Conservation (phyloP, 1,284 basidiomycete species). For the Vanrija sp. region DNA sequence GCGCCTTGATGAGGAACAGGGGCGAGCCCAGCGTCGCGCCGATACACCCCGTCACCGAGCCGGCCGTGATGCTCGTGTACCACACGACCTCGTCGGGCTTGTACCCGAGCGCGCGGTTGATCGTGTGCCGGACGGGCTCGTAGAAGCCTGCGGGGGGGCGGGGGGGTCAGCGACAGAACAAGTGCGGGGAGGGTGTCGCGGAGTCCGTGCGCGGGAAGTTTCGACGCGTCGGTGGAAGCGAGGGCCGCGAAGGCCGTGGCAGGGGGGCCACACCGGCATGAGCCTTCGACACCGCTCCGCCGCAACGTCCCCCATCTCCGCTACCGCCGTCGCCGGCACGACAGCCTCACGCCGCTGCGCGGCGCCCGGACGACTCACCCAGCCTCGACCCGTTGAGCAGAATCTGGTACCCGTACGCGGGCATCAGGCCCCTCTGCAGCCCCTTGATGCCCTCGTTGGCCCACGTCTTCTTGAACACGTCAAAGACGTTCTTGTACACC, state of each 20-base stretch:
- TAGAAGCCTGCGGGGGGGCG: constrained; percentile 69
- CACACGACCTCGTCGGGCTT: constrained; percentile 63
- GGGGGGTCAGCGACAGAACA: background rate
- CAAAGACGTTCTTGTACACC: constrained; percentile 84
- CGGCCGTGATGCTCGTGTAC: constrained; percentile 72
- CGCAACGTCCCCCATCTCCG: background rate
- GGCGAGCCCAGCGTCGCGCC: constrained; percentile 91
- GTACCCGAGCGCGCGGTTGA: constrained; percentile 69
- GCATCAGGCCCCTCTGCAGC: constrained; percentile 81
- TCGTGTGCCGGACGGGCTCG: constrained; percentile 74
- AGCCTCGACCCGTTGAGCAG: constrained; percentile 91
- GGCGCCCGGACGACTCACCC: constrained; percentile 55
- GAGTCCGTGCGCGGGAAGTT: no score
- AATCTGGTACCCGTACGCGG: constrained; percentile 94
- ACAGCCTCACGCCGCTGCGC: background rate
- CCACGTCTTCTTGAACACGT: constrained; percentile 87
- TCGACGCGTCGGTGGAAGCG: no score
- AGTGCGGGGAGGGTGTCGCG: no score
- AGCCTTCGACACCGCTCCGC: background rate
- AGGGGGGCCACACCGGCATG: background rate
- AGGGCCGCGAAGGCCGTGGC: background rate
- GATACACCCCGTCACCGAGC: constrained; percentile 81
- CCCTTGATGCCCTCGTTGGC: constrained; percentile 84
- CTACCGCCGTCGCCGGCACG: no score
- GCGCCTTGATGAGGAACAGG: constrained; percentile 91